Evolutionary conservation across 306 rosid species (phyloP), one percentile per base, ranked within the genome.

Genomic region (Cucurbita maxima): DNA sequence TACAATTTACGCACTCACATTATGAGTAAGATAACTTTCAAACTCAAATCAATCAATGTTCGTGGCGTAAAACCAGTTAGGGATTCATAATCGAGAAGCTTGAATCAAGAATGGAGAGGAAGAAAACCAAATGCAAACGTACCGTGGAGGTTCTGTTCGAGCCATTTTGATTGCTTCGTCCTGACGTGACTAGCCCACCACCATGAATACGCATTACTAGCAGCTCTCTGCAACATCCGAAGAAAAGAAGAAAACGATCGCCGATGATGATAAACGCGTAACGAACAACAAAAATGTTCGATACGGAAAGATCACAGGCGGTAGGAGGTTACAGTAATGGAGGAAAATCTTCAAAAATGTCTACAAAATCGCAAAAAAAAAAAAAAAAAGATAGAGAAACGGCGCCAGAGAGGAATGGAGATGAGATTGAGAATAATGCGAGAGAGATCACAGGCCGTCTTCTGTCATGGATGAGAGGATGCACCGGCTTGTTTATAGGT

Each of bases 141-240:
- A 91, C 99, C 99, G 71, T 81, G 90, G 86, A 95, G 92, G 79
- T 86, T 91, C 73, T 89, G 86, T 82, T 95, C 97, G 66, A 95
- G 85, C 99, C 99, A 95, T 85, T 87, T 95, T n/a, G 99, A 89
- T 79, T 95, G 99, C 75, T 95, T 95, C 69, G 99, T 91, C 83
- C 99, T 85, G 67, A 95, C 74, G 84, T 91, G 99, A 84, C 97
- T 95, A 7, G 88, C 97, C 99, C 99, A 95, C 99, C 99, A 95
- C 96, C 97, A 95, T 75, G 99, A 85, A 83, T 86, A 91, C 41
- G 99, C 96, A 77, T 87, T 91, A 78, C 89, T 88, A 74, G 97
- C 97, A 71, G 96, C 99, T 82, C 99, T 91, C 38, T 89, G 86
- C 84, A 95, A 89, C 97, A 91, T 91, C 45, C 34, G 34, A 30